These are phyloP conservation scores for Hanseniaspora occidentalis DNA, from an alignment of 805 yeast species.

Conservation along the genomic window DNA sequence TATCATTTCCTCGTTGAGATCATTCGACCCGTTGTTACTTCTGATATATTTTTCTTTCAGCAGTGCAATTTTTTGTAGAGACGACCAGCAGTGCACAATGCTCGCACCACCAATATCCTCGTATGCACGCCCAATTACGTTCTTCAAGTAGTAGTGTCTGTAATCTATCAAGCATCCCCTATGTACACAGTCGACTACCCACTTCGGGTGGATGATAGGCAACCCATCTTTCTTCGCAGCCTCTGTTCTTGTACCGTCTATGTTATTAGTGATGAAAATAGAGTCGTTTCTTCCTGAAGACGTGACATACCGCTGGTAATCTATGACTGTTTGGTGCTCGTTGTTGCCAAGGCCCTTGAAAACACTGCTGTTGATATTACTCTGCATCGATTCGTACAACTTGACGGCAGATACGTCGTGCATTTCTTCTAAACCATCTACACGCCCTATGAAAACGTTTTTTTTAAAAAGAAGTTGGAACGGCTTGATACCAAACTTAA, in stretches of 20 bases:
- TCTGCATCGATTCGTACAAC: background rate
- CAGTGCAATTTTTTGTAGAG: no score
- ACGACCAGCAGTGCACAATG: conserved; percentile 22
- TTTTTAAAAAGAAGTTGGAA: background rate
- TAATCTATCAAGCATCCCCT: conserved; percentile 29
- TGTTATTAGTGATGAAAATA: conserved; percentile 18
- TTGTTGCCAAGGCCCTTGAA: no score
- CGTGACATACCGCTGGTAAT: background rate
- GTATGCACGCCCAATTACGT: conserved; percentile 10
- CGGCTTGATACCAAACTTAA: background rate
- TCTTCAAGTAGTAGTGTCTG: conserved; percentile 19
- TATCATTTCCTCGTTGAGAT: background rate
- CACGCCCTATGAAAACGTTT: background rate
- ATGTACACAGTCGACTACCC: conserved; percentile 31
- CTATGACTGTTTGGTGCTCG: no score
- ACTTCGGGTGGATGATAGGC: conserved; percentile 30
- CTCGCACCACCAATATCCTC: conserved; percentile 21
- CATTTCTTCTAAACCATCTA: background rate
- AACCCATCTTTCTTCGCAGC: conserved; percentile 29
- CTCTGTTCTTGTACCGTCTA: conserved; percentile 16
- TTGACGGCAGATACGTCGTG: background rate
- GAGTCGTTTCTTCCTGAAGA: background rate
- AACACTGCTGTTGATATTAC: background rate
- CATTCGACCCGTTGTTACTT: no score
- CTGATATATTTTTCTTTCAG: no score